Evolutionary conservation across 1,139 yeast species (phyloP), one percentile per base, ranked within the genome.

Genomic region (Taphrina communis): DNA sequence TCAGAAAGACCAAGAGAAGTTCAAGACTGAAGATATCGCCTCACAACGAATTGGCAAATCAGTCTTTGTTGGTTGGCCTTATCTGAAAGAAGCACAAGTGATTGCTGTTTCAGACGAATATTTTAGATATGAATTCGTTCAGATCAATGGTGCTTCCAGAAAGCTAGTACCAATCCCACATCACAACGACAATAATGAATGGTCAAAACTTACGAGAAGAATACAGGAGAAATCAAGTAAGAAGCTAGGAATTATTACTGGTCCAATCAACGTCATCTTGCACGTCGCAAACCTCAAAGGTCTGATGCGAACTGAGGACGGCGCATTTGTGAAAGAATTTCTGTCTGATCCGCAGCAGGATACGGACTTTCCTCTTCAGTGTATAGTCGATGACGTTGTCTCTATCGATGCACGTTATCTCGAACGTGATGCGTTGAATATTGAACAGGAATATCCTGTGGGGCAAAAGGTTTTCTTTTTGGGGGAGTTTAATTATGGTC

Each of bases 401-500:
- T 86, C 90, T 76, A 85, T 85, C 74, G 99, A 94, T 77, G 82
- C 81, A 72, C 84, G 99, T 76, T 91, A 82, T 76, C 79, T 81
- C 48, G 91, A 91, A 74, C 86, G 87, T 73, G 86, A 88, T 1
- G 92, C 98, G 2, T 76, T 86, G 65, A 92, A 97, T 11, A 82
- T 94, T 70, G 87, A 86, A 8, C 86, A 89, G 73, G 98, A 94
- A 77, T 94, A 84, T 78, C 97, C 98, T 35, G 70, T 84, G 6
- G 87, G 84, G 21, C 83, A 90, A 0, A 85, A 86, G 69, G 94
- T 88, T 51, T 85, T 93, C n/a, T 90, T 90, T 76, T 81, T 94
- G 72, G 97, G 98, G 52, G 92, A 89, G 51, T 86, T 87, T 79
- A 96, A 93, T 1, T 94, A 90, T 76, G 99, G 99, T 63, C 91